These are phyloP conservation scores for Gryganskiella cystojenkinii DNA, from an alignment of 192 early-diverging fungal genomes.

Conservation along the genomic window DNA sequence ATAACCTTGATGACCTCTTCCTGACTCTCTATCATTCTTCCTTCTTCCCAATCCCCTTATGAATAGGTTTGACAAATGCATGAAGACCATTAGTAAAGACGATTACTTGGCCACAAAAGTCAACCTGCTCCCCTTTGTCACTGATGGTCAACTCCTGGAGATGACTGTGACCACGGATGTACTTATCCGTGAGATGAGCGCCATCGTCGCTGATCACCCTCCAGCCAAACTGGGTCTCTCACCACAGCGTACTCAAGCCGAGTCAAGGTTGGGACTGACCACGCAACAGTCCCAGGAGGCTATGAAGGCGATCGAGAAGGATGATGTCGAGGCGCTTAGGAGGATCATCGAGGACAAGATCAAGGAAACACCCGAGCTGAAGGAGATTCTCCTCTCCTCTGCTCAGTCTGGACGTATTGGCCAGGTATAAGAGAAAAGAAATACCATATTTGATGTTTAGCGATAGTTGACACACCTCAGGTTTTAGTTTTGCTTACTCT, in stretches of 20 bases:
- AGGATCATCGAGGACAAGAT: conserved; percentile 29
- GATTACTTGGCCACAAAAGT: conserved; percentile 64
- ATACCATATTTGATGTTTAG: too few species aligned
- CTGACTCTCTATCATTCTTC: neutral
- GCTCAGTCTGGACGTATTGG: conserved; percentile 26
- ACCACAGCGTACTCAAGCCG: conserved; percentile 6
- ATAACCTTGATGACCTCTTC: neutral
- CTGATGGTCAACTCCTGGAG: conserved; percentile 40
- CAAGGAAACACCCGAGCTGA: conserved; percentile 20
- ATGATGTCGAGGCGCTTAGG: conserved; percentile 45
- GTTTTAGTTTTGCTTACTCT: neutral
- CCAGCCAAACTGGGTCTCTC: conserved; percentile 17
- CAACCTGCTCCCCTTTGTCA: conserved; percentile 55
- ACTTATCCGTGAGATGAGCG: conserved; percentile 36
- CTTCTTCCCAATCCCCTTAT: too few species aligned
- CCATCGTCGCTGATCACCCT: conserved; percentile 32
- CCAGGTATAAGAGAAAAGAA: too few species aligned
- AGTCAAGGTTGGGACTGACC: conserved; percentile 27
- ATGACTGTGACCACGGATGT: conserved; percentile 34
- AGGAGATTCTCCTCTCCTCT: conserved; percentile 9
- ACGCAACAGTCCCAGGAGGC: conserved; percentile 47
- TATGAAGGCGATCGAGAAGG: conserved; percentile 45
- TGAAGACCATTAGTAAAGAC: conserved; percentile 42
- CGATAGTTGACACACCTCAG: too few species aligned
- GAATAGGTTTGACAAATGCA: conserved; percentile 63